Evolutionary conservation across 2,329 filamentous ascomycete species (phyloP).

Genomic region (Paecilomyces fulvus): DNA sequence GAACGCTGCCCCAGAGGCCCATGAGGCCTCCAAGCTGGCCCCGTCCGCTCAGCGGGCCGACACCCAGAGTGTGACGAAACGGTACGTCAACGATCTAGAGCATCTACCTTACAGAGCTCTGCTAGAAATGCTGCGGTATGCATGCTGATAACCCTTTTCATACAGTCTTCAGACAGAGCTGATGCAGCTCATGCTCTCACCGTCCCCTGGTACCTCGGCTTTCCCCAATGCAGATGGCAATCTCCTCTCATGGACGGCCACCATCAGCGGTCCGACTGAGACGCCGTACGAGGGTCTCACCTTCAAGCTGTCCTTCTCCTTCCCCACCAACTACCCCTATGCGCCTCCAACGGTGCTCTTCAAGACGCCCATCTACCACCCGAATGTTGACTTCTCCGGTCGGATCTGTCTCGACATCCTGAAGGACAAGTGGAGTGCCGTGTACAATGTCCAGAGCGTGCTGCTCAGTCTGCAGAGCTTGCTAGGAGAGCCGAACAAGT

Average conservation of each 20-base stretch:
- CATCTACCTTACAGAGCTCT: not conserved
- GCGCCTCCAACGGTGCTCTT: conserved; percentile 84
- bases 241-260: conserved; percentile 86
- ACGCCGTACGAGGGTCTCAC: conserved; percentile 83
- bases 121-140: not conserved
- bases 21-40: conserved; percentile 53
- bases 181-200: conserved; percentile 96
- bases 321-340: conserved; percentile 90
- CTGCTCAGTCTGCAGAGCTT: conserved; percentile 89
- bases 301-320: conserved; percentile 86
- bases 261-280: conserved; percentile 81
- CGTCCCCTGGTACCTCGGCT: conserved; percentile 86
- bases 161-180: conserved; percentile 86
- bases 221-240: conserved; percentile 89
- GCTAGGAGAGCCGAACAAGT: conserved; percentile 98
- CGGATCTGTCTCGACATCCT: conserved; percentile 96
- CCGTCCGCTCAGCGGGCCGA: conserved; percentile 52
- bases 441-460: conserved; percentile 93
- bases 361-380: conserved; percentile 98
- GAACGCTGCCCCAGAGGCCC: conserved; percentile 57
- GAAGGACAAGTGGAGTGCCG: conserved; percentile 98
- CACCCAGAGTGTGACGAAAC: conserved; percentile 67
- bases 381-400: conserved; percentile 95
- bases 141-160: not conserved
- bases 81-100: conserved; percentile 43